Evolutionary conservation across 2,329 filamentous ascomycete genomes (phyloP).

Genomic region (Coniochaeta ligniaria): DNA sequence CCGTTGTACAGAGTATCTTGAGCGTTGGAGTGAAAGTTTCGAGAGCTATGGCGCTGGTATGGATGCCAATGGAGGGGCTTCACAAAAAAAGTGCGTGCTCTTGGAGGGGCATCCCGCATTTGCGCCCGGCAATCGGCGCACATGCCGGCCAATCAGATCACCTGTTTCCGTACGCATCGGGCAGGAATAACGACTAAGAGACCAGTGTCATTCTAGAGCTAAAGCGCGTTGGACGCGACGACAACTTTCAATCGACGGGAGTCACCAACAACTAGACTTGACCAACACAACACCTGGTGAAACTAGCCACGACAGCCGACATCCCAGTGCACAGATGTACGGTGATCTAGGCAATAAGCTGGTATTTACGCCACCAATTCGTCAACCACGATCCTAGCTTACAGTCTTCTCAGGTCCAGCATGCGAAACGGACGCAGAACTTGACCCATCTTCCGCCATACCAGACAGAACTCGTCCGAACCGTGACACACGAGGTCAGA

Average conservation of each 20-base stretch:
- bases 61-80: not conserved
- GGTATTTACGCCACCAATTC: slow-evolving; percentile 34
- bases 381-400: slow-evolving; percentile 10
- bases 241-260: not conserved
- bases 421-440: slow-evolving; percentile 90
- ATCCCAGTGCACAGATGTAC: slow-evolving; percentile 58
- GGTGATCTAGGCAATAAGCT: slow-evolving; percentile 82
- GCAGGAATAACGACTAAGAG: not conserved
- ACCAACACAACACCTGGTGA: not conserved
- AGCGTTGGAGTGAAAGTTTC: not conserved
- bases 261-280: not conserved
- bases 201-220: not conserved
- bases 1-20: not conserved
- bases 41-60: not conserved
- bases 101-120: slow-evolving; percentile 1
- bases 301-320: not conserved
- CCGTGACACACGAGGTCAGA: slow-evolving; percentile 82
- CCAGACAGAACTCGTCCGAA: slow-evolving; percentile 83
- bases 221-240: not conserved
- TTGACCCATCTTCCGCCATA: slow-evolving; percentile 83
- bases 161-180: not conserved
- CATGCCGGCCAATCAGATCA: not conserved
- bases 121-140: not conserved
- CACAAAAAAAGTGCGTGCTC: not conserved
- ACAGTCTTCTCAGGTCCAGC: slow-evolving; percentile 60